Conservation (phyloP, 1,284 basidiomycete genomes). For the Taiwanofungus camphoratus region DNA sequence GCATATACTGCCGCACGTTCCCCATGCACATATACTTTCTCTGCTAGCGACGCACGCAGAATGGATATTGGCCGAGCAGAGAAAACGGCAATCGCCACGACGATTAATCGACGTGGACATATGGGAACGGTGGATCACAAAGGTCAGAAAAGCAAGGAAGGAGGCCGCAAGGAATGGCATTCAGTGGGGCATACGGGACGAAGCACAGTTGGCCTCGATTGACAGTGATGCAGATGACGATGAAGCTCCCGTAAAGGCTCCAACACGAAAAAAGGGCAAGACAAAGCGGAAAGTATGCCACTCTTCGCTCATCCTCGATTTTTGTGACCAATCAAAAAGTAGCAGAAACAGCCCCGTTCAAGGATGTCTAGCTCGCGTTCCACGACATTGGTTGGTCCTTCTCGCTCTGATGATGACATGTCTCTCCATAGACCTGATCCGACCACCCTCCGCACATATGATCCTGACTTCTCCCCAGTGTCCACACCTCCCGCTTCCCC, state of each 20-base stretch:
- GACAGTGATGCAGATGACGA: slow-evolving; percentile 8
- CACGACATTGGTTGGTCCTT: neutral
- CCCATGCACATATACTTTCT: slow-evolving; percentile 37
- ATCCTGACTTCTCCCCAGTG: slow-evolving; percentile 43
- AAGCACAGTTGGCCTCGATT: slow-evolving; percentile 8
- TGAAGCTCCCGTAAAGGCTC: neutral
- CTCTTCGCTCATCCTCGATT: neutral
- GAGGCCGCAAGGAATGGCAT: slow-evolving; percentile 21
- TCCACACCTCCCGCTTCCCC: slow-evolving; percentile 39
- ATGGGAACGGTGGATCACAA: slow-evolving; percentile 40
- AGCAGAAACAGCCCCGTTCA: neutral
- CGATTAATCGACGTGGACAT: slow-evolving; percentile 34
- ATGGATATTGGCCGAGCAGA: slow-evolving; percentile 46
- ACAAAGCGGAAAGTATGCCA: neutral
- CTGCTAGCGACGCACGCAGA: slow-evolving; percentile 43
- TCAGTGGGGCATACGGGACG: slow-evolving; percentile 27
- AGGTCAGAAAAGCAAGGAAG: slow-evolving; percentile 27
- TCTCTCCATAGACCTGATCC: slow-evolving; percentile 13
- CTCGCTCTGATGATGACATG: neutral
- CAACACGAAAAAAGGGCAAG: slow-evolving; percentile 8
- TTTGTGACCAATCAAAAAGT: neutral
- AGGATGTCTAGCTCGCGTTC: slow-evolving; percentile 5
- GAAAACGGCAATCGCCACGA: slow-evolving; percentile 15
- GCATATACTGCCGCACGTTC: slow-evolving; percentile 33
- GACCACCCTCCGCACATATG: slow-evolving; percentile 32